Percentiles rank a stretch among this genome's conserved stretches.
phyloP scores from a whole-genome alignment of 1,139 yeast species.

The Suhomyces anneliseae region DNA sequence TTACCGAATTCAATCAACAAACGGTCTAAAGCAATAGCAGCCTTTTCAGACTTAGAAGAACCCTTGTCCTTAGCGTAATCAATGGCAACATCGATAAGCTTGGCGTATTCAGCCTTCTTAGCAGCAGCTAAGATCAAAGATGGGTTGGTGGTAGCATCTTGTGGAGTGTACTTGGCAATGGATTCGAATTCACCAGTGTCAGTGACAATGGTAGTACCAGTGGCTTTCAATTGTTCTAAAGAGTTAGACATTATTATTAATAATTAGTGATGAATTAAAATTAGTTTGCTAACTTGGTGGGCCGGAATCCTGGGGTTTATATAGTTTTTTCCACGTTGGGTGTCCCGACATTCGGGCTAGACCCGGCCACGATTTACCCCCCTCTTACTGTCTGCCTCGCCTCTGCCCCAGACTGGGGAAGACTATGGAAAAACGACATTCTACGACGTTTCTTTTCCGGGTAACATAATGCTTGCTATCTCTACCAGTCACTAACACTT shows the following conservation, averaged over 20 bases:
- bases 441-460: neutral
- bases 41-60: slow-evolving; percentile 47
- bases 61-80: slow-evolving; percentile 76
- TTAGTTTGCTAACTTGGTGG: neutral
- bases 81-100: slow-evolving; percentile 87
- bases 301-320: slow-evolving; percentile 2
- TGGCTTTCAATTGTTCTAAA: slow-evolving; percentile 87
- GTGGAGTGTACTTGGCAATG: slow-evolving; percentile 96
- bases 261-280: neutral
- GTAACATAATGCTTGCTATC: neutral
- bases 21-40: slow-evolving; percentile 81
- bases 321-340: slow-evolving; percentile 4
- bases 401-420: neutral
- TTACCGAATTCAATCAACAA: slow-evolving; percentile 94
- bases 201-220: slow-evolving; percentile 95
- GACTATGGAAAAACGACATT: neutral
- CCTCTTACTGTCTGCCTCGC: neutral
- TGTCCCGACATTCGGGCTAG: neutral
- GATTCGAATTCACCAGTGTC: slow-evolving; percentile 99
- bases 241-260: slow-evolving; percentile 53
- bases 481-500: too few species aligned
- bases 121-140: slow-evolving; percentile 96
- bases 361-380: neutral
- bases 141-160: slow-evolving; percentile 99
- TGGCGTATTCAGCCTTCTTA: slow-evolving; percentile 84